A percentile compares a stretch with the other conserved stretches of the same genome.
phyloP scores from a whole-genome alignment of 495 filamentous ascomycete species.

The Trichoderma gamsii region DNA sequence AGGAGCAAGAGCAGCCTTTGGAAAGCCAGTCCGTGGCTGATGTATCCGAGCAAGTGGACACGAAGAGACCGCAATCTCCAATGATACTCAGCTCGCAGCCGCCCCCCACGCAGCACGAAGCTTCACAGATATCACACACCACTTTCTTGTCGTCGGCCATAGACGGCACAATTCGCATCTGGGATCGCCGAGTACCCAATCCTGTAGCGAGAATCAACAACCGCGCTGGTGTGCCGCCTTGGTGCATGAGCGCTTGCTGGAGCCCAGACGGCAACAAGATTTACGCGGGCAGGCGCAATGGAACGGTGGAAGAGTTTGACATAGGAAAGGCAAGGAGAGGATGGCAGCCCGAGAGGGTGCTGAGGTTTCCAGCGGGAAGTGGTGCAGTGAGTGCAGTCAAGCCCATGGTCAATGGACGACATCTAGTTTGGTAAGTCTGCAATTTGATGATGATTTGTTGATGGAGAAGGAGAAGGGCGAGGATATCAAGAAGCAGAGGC shows the following conservation, averaged over 20 bases:
- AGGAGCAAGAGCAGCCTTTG: neutral
- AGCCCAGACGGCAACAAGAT: slow-evolving; percentile 92
- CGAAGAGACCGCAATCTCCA: neutral
- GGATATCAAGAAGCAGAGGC: too few relatives aligned
- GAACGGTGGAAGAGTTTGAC: slow-evolving; percentile 90
- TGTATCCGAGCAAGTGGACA: neutral
- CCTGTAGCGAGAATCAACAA: slow-evolving; percentile 74
- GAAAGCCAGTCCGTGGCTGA: neutral
- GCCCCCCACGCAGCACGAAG: slow-evolving; percentile 25
- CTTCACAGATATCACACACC: slow-evolving; percentile 49
- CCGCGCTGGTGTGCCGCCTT: slow-evolving; percentile 69
- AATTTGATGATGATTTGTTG: neutral
- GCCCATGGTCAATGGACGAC: slow-evolving; percentile 88
- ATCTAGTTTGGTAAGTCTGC: slow-evolving; percentile 71
- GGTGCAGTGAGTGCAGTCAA: slow-evolving; percentile 80
- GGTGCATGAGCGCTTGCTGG: slow-evolving; percentile 99
- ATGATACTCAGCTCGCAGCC: slow-evolving; percentile 7
- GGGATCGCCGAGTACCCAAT: slow-evolving; percentile 75
- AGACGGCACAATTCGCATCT: slow-evolving; percentile 82
- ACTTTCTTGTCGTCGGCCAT: slow-evolving; percentile 84
- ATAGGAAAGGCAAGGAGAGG: slow-evolving; percentile 67
- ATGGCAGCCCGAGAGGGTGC: slow-evolving; percentile 64
- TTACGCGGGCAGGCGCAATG: slow-evolving; percentile 87
- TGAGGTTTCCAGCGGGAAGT: slow-evolving; percentile 85
- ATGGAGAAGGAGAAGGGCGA: neutral